A percentile compares a stretch with the other conserved stretches of the same genome.
Evolutionary conservation across 768 basidiomycete genomes (phyloP).

Genomic region (Piloderma croceum): DNA sequence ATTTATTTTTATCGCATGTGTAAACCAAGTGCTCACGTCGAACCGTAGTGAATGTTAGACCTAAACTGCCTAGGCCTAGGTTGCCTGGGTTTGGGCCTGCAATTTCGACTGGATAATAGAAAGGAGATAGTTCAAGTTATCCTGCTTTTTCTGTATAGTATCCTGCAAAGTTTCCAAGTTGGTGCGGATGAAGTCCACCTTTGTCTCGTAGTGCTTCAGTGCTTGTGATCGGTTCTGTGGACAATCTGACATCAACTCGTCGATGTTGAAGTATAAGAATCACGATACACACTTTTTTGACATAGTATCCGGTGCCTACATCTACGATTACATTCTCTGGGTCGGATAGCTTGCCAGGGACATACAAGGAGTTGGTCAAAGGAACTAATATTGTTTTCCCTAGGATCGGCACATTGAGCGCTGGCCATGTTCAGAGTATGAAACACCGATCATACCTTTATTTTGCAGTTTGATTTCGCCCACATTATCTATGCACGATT

Average conservation of each 20-base stretch:
- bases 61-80: too few species aligned
- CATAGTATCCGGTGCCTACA: conserved; percentile 93
- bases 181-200: conserved; percentile 73
- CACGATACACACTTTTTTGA: conserved; percentile 68
- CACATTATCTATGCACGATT: conserved; percentile 77
- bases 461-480: conserved; percentile 68
- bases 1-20: too few species aligned
- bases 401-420: too few species aligned
- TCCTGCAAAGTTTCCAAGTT: conserved; percentile 87
- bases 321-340: conserved; percentile 88
- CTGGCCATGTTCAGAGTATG: too few species aligned
- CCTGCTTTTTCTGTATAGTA: conserved; percentile 86
- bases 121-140: conserved; percentile 73
- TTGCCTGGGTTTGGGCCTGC: conserved; percentile 23
- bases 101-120: conserved; percentile 68
- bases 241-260: background rate
- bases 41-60: too few species aligned
- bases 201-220: conserved; percentile 70
- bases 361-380: conserved; percentile 89
- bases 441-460: conserved; percentile 35
- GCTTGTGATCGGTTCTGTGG: conserved; percentile 79
- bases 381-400: conserved; percentile 89
- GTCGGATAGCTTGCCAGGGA: conserved; percentile 85
- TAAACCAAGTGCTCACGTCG: too few species aligned
- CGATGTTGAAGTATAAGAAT: background rate